Percentiles rank a stretch among this genome's conserved stretches.
Conservation (phyloP, 345 rosid genomes). For the Dipteronia sinensis region DNA sequence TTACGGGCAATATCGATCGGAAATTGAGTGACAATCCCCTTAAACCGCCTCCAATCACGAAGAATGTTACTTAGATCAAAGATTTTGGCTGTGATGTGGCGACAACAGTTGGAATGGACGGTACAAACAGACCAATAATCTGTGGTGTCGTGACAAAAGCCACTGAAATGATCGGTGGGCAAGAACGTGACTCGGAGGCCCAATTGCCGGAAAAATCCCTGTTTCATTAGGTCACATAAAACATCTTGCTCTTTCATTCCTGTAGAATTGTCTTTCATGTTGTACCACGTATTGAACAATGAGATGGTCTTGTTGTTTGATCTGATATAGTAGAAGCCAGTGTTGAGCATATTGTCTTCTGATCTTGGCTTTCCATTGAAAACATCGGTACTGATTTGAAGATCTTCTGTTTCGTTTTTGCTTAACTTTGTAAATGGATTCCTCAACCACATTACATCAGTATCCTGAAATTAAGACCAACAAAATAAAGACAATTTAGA, state of each 20-base stretch:
- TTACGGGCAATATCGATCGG: slow-evolving; percentile 11
- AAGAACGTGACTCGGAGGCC: slow-evolving; percentile 49
- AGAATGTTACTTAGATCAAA: slow-evolving; percentile 56
- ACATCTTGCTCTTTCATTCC: slow-evolving; percentile 83
- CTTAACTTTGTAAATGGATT: slow-evolving; percentile 51
- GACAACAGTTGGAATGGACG: slow-evolving; percentile 89
- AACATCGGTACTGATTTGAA: slow-evolving; percentile 68
- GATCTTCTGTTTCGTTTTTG: slow-evolving; percentile 42
- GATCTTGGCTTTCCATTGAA: slow-evolving; percentile 38
- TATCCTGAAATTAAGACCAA: slow-evolving; percentile 44
- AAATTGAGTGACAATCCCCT: neutral
- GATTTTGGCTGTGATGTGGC: slow-evolving; percentile 65
- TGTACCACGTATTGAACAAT: slow-evolving; percentile 64
- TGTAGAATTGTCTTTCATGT: slow-evolving; percentile 47
- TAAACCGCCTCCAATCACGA: slow-evolving; percentile 62
- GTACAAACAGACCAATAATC: slow-evolving; percentile 55
- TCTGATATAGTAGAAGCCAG: slow-evolving; percentile 64
- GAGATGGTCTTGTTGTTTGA: slow-evolving; percentile 72
- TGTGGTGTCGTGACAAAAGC: slow-evolving; percentile 69
- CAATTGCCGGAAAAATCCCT: slow-evolving; percentile 39
- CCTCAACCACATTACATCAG: slow-evolving; percentile 79
- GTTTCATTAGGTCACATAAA: slow-evolving; percentile 37
- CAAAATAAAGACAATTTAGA: too few species aligned
- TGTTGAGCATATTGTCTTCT: slow-evolving; percentile 49
- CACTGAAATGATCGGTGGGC: slow-evolving; percentile 63